A percentile compares a stretch with the other conserved stretches of the same genome.
Conservation (phyloP, 495 filamentous ascomycete genomes). For the Trichoderma erinaceum region DNA sequence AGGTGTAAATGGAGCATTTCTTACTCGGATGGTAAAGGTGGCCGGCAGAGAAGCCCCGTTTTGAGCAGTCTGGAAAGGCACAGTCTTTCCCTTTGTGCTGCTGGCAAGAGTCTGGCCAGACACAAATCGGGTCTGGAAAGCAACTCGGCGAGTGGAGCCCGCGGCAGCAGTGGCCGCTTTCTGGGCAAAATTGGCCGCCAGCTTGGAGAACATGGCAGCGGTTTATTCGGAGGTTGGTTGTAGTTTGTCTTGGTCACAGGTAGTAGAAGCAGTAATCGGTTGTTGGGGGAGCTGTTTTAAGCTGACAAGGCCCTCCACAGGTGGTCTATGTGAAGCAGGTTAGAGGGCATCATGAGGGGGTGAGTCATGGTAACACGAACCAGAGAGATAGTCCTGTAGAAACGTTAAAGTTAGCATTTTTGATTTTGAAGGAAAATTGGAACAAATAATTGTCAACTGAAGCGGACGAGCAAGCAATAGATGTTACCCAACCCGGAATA, state of each 20-base stretch:
- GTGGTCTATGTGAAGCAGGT: conserved; percentile 62
- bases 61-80: conserved; percentile 38
- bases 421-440: neutral
- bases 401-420: conserved; percentile 29
- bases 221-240: conserved; percentile 19
- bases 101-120: conserved; percentile 48
- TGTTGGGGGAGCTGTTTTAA: conserved; percentile 26
- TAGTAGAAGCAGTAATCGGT: neutral
- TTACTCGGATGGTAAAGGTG: conserved; percentile 87
- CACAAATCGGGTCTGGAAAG: conserved; percentile 48
- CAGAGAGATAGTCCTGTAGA: conserved; percentile 88
- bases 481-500: neutral
- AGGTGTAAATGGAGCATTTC: conserved; percentile 22
- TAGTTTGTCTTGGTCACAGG: conserved; percentile 18
- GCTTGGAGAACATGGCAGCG: conserved; percentile 61
- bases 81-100: conserved; percentile 58
- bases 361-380: conserved; percentile 48
- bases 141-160: conserved; percentile 24
- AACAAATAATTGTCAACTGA: conserved; percentile 4
- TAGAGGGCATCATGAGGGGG: conserved; percentile 19
- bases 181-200: conserved; percentile 51
- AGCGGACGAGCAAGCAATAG: neutral
- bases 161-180: conserved; percentile 36
- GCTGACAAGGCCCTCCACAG: conserved; percentile 81
- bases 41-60: conserved; percentile 63